Base-by-base conservation (phyloP, 1,284 basidiomycete species). In the Pascua sp. region DNA sequence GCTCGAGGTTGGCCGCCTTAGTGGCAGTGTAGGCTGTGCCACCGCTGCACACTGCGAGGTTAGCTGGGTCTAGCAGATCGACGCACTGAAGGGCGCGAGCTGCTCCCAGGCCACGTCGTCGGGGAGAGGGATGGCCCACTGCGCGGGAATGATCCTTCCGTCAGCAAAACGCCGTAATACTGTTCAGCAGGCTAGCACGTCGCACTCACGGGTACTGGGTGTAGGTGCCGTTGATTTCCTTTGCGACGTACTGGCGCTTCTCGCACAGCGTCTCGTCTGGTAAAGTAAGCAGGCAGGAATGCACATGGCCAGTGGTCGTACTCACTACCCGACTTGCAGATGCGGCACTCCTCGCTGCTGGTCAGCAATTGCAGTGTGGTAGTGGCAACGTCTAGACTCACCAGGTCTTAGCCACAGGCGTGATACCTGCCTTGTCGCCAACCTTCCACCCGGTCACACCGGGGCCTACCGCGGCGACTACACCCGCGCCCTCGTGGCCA, bases 401-500 rank as follows among this genome's bases (percentile, higher is more conserved):
- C 24, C 57, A 59, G 4, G 60, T 59, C 43, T 49, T 43, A 38
- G 47, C 39, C 2, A 62, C 49, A 42, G 60, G 60, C 12, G 57
- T 50, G 60, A 61, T 44, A 40, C 60, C 60, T 45, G 55, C 55
- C 8, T 42, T 46, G 42, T 62, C 60, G 13, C 57, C 60, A 49
- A 62, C 52, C 49, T 59, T 59, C 55, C 55, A 62, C 50, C 44
- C 49, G 8, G 41, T 55, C 36, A 62, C 60, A 18, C 52, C 55
- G 17, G 60, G 55, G 42, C 60, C 60, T 40, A 62, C 37, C 49
- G 52, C 51, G 49, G 47, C 57, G 44, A 62, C 60, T 17, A 48
- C 43, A 24, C 60, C 60, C 4, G 60, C 60, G 24, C 60, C 60
- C 55, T 62, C 60, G 55, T 62, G 60, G 46, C 60, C 60, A 3